Evolutionary conservation across 202 grass and related monocot species (phyloP).

Genomic region (Miscanthus sacchariflorus): DNA sequence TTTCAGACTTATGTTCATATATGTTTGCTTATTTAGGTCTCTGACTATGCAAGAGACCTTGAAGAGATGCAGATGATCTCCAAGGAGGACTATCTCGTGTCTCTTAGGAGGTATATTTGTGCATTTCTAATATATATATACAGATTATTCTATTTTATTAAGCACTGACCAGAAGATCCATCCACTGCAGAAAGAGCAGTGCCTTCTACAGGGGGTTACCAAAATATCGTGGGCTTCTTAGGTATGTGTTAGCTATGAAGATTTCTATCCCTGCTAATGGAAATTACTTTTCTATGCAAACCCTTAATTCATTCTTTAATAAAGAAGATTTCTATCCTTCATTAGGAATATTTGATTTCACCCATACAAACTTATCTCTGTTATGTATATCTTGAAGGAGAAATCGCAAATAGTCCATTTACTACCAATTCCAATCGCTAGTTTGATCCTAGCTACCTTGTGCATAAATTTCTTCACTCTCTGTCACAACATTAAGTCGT

Average conservation of each 20-base stretch:
- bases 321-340: neutral
- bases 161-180: constrained; percentile 40
- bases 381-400: neutral
- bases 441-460: neutral
- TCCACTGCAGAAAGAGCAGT: constrained; percentile 93
- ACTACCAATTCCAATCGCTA: neutral
- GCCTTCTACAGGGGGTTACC: constrained; percentile 95
- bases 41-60: constrained; percentile 99
- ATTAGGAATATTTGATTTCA: neutral
- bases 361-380: neutral
- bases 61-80: constrained; percentile 99
- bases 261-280: constrained; percentile 40
- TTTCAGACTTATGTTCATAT: constrained; percentile 47
- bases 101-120: constrained; percentile 90
- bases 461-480: neutral
- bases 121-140: constrained; percentile 35
- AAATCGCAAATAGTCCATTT: neutral
- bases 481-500: neutral
- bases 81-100: constrained; percentile 98
- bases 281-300: constrained; percentile 14
- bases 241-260: constrained; percentile 53
- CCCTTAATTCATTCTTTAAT: constrained; percentile 2
- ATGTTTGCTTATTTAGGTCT: constrained; percentile 74
- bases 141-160: constrained; percentile 46
- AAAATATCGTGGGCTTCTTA: constrained; percentile 89